These are phyloP conservation scores for Pseudonitzschia multistriata DNA, from an alignment of 108 stramenopile genomes.

Conservation along the genomic window DNA sequence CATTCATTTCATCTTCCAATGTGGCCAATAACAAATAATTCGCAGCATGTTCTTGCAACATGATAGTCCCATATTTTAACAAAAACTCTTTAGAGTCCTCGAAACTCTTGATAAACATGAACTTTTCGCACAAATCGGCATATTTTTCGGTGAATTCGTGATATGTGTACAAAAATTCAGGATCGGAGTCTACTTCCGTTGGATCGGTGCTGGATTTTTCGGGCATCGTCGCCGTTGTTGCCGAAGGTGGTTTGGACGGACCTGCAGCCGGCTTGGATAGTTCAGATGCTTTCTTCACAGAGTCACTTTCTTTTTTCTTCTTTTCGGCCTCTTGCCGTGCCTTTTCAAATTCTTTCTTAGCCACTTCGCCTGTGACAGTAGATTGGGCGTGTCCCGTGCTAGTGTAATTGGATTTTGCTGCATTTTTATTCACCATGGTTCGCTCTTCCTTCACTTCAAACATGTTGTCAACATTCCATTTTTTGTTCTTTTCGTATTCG, in stretches of 20 bases:
- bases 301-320: constrained; percentile 14
- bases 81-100: constrained; percentile 88
- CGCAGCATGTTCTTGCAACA: constrained; percentile 95
- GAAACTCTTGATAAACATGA: constrained; percentile 77
- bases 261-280: constrained; percentile 31
- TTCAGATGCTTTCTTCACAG: neutral
- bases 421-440: constrained; percentile 86
- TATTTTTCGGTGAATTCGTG: constrained; percentile 90
- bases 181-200: constrained; percentile 44
- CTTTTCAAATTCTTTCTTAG: constrained; percentile 40
- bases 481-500: constrained; percentile 94
- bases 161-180: constrained; percentile 82
- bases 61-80: constrained; percentile 76
- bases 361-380: constrained; percentile 40
- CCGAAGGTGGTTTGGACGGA: constrained; percentile 20
- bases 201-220: constrained; percentile 20
- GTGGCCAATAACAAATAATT: constrained; percentile 92
- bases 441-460: constrained; percentile 91
- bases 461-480: constrained; percentile 98
- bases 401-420: constrained; percentile 64
- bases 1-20: constrained; percentile 99
- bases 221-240: constrained; percentile 8
- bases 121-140: constrained; percentile 88
- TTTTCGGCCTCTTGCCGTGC: constrained; percentile 17
- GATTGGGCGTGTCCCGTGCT: constrained; percentile 66